A percentile compares a stretch with the other conserved stretches of the same genome.
Evolutionary conservation across 163 green algal species (phyloP).

Genomic region (Coccomyxa subellipsoidea): DNA sequence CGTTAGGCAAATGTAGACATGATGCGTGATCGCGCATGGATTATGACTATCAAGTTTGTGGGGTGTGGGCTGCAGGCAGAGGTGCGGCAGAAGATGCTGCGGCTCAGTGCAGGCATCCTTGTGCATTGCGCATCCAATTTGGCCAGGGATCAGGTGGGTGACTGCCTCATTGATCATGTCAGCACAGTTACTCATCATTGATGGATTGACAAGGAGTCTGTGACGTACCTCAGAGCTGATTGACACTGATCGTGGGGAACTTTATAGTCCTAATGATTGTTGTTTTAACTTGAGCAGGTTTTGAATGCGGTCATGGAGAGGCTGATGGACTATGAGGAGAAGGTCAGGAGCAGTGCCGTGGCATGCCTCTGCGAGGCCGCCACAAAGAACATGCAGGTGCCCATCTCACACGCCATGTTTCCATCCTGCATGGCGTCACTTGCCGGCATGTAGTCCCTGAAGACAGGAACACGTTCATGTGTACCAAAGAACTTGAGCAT

Average conservation of each 20-base stretch:
- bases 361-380: slow-evolving; percentile 33
- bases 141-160: slow-evolving; percentile 3
- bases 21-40: too few relatives aligned
- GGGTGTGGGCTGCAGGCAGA: slow-evolving; percentile 6
- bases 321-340: slow-evolving; percentile 57
- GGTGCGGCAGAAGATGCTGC: slow-evolving; percentile 45
- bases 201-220: too few relatives aligned
- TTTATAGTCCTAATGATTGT: too few relatives aligned
- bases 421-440: too few relatives aligned
- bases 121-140: not conserved
- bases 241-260: too few relatives aligned
- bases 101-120: slow-evolving; percentile 23
- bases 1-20: too few relatives aligned
- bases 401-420: too few relatives aligned
- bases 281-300: slow-evolving; percentile 15
- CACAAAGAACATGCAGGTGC: not conserved
- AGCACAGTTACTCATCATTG: too few relatives aligned
- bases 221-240: too few relatives aligned
- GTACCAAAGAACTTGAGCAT: not conserved
- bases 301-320: slow-evolving; percentile 25
- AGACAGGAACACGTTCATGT: too few relatives aligned
- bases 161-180: not conserved
- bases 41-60: too few relatives aligned
- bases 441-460: not conserved
- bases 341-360: slow-evolving; percentile 40